phyloP scores from a whole-genome alignment of 352 stramenopile species.

The Phytophthora pini region DNA sequence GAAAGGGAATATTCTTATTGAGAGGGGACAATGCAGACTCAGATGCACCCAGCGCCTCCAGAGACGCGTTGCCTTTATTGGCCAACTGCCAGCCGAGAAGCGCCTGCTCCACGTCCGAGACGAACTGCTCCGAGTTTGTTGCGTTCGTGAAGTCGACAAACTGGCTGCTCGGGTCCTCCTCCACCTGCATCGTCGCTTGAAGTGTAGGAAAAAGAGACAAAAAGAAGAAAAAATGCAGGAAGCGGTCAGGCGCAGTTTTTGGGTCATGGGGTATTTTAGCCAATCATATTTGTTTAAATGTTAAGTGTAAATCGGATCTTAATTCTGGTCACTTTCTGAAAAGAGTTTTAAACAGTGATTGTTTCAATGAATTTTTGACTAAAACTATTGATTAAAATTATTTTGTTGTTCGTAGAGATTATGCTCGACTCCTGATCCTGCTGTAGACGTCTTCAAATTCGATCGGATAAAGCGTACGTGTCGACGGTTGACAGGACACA shows the following conservation, averaged over 20 bases:
- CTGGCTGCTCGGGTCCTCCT: conserved; percentile 85
- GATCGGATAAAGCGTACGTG: no score
- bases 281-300: no score
- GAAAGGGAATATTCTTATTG: background rate
- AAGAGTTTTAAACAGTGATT: no score
- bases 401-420: background rate
- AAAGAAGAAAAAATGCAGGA: background rate
- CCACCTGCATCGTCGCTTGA: conserved; percentile 60
- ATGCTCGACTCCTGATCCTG: background rate
- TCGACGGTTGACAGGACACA: no score
- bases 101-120: conserved; percentile 76
- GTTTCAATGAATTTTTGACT: no score
- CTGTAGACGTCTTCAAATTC: no score
- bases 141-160: conserved; percentile 91
- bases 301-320: no score
- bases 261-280: no score
- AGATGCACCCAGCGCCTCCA: conserved; percentile 37
- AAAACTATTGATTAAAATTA: no score
- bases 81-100: conserved; percentile 73
- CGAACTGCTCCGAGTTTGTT: conserved; percentile 80
- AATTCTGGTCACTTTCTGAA: no score
- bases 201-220: conserved; percentile 1
- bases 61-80: conserved; percentile 69
- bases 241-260: background rate
- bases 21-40: background rate